phyloP scores from a whole-genome alignment of 2,329 filamentous ascomycete species.

The Neopestalotiopsis clavispora region DNA sequence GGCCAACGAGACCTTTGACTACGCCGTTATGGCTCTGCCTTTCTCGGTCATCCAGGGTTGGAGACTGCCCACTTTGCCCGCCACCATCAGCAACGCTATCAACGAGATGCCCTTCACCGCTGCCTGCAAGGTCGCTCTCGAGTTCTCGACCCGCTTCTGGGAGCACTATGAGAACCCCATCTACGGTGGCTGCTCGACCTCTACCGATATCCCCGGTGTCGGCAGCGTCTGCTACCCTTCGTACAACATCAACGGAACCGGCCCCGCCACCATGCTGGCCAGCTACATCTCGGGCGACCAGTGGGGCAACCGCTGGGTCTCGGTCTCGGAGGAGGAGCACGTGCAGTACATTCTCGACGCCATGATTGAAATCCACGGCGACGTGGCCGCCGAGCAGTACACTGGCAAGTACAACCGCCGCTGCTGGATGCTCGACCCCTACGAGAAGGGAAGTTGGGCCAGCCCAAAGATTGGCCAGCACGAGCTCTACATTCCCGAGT shows the following conservation, averaged over 20 bases:
- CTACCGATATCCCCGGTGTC: constrained; percentile 63
- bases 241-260: constrained; percentile 68
- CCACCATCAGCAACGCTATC: constrained; percentile 53
- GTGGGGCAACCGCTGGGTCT: constrained; percentile 43
- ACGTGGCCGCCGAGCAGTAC: constrained; percentile 62
- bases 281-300: constrained; percentile 56
- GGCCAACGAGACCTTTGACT: constrained; percentile 63
- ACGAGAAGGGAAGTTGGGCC: constrained; percentile 67
- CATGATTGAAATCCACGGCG: constrained; percentile 71
- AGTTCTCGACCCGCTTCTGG: constrained; percentile 70
- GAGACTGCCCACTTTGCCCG: constrained; percentile 52
- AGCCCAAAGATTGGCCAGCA: constrained; percentile 67
- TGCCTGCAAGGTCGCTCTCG: constrained; percentile 66
- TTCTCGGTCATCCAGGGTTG: constrained; percentile 69
- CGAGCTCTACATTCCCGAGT: constrained; percentile 72
- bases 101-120: constrained; percentile 47
- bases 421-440: constrained; percentile 69
- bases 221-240: constrained; percentile 69
- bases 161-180: constrained; percentile 59
- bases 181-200: constrained; percentile 64
- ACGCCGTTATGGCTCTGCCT: constrained; percentile 67
- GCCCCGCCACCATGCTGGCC: constrained; percentile 65
- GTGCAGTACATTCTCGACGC: constrained; percentile 66
- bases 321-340: constrained; percentile 62
- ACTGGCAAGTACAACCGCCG: constrained; percentile 68